A percentile compares a stretch with the other conserved stretches of the same genome.
phyloP scores from a whole-genome alignment of 2,329 filamentous ascomycete genomes.

The Apiospora rasikravindrae region DNA sequence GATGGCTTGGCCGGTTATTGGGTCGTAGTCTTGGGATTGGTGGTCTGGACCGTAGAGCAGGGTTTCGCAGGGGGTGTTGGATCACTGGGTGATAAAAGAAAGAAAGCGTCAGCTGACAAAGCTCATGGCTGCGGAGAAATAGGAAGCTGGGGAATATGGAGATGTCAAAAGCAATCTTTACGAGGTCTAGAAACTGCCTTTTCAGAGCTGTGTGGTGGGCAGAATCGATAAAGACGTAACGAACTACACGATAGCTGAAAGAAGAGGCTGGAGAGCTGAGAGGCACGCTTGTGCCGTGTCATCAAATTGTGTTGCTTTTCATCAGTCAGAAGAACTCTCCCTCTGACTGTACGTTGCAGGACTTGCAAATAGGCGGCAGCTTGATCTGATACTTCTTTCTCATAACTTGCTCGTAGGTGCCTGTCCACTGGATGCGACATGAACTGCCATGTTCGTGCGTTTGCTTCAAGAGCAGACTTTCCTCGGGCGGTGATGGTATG shows the following conservation, averaged over 20 bases:
- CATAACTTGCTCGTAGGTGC: background rate
- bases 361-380: background rate
- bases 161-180: too few relatives aligned
- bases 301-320: too few relatives aligned
- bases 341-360: background rate
- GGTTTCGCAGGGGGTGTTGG: slow-evolving; percentile 39
- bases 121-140: too few relatives aligned
- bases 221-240: background rate
- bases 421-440: too few relatives aligned
- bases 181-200: background rate
- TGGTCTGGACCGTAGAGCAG: slow-evolving; percentile 37
- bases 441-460: background rate
- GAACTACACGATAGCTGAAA: background rate
- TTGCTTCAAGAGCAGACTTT: background rate
- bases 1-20: background rate
- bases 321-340: background rate
- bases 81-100: background rate
- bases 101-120: background rate
- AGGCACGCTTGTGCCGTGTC: background rate
- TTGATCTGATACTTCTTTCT: background rate
- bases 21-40: background rate
- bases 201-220: background rate
- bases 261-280: background rate
- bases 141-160: too few relatives aligned
- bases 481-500: background rate